phyloP scores from a whole-genome alignment of 139 green algal species.

The Mesostigma viride region DNA sequence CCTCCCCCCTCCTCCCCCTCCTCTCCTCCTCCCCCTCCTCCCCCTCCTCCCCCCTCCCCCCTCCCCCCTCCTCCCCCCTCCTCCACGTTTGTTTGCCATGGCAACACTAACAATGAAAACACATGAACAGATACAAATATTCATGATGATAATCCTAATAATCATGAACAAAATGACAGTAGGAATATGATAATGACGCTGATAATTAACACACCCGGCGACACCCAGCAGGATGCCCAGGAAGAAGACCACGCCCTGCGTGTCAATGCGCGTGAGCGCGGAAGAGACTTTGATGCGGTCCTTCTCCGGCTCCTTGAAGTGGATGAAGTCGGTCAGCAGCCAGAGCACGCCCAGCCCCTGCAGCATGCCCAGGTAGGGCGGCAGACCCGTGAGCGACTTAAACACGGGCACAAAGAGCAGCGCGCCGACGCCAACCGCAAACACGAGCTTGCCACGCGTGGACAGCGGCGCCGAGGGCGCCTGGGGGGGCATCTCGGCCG shows the following conservation, averaged over 20 bases:
- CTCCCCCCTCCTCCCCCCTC: no score
- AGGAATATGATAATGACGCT: no score
- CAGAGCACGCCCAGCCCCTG: constrained; percentile 48
- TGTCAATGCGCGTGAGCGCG: constrained; percentile 43
- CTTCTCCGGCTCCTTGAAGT: constrained; percentile 47
- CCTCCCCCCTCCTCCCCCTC: no score
- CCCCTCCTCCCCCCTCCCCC: no score
- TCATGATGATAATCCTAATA: no score
- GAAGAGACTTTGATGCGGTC: constrained; percentile 33
- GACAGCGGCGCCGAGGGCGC: constrained; percentile 23
- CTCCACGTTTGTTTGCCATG: no score
- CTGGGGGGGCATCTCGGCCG: neutral
- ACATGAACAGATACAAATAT: no score
- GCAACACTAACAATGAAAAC: no score
- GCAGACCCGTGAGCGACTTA: constrained; percentile 47
- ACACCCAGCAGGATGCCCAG: constrained; percentile 58
- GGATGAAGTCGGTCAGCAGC: constrained; percentile 60
- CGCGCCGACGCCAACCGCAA: constrained; percentile 41
- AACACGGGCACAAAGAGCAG: constrained; percentile 60
- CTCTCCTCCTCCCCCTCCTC: no score
- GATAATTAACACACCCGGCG: no score
- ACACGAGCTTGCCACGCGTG: constrained; percentile 42
- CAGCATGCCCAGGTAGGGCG: constrained; percentile 65
- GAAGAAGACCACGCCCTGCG: constrained; percentile 67
- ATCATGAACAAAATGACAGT: no score